phyloP scores from a whole-genome alignment of 2,329 filamentous ascomycete species.

The Sporothrix sp. region DNA sequence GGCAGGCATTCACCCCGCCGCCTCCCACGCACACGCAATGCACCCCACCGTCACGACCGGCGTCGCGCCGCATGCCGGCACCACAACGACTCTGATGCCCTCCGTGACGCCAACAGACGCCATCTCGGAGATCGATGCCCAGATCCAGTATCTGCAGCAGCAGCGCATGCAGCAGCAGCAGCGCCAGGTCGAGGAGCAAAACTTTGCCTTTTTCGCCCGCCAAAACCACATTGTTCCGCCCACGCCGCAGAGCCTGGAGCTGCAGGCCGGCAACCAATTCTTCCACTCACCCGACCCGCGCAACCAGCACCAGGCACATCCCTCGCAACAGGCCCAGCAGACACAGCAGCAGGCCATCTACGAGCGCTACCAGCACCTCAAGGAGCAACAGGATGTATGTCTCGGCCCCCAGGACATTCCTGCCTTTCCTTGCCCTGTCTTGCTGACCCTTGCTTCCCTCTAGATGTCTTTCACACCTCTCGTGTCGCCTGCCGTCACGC shows the following conservation, averaged over 20 bases:
- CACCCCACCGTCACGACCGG: slow-evolving; percentile 31
- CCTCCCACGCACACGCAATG: slow-evolving; percentile 27
- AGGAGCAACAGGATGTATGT: slow-evolving; percentile 59
- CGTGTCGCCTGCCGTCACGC: slow-evolving; percentile 75
- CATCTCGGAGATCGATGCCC: slow-evolving; percentile 52
- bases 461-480: slow-evolving; percentile 71
- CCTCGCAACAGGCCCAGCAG: slow-evolving; percentile 36
- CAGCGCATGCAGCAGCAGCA: slow-evolving; percentile 54
- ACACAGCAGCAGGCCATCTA: slow-evolving; percentile 47
- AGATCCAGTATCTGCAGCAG: slow-evolving; percentile 56
- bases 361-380: slow-evolving; percentile 56
- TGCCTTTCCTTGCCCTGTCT: not conserved
- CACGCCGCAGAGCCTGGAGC: slow-evolving; percentile 71
- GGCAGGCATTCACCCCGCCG: slow-evolving; percentile 30
- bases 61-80: slow-evolving; percentile 34
- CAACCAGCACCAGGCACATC: slow-evolving; percentile 40
- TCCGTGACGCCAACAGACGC: slow-evolving; percentile 40
- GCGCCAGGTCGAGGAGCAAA: slow-evolving; percentile 48
- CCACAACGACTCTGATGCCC: slow-evolving; percentile 37
- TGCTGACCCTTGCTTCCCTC: slow-evolving; percentile 19
- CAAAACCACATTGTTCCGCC: slow-evolving; percentile 59
- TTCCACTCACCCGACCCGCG: slow-evolving; percentile 48
- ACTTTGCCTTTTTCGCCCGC: slow-evolving; percentile 42
- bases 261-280: slow-evolving; percentile 52
- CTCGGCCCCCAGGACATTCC: too few species aligned